A percentile compares a stretch with the other conserved stretches of the same genome.
phyloP scores from a whole-genome alignment of 2,329 filamentous ascomycete genomes.

The Gnomoniopsis sp. region DNA sequence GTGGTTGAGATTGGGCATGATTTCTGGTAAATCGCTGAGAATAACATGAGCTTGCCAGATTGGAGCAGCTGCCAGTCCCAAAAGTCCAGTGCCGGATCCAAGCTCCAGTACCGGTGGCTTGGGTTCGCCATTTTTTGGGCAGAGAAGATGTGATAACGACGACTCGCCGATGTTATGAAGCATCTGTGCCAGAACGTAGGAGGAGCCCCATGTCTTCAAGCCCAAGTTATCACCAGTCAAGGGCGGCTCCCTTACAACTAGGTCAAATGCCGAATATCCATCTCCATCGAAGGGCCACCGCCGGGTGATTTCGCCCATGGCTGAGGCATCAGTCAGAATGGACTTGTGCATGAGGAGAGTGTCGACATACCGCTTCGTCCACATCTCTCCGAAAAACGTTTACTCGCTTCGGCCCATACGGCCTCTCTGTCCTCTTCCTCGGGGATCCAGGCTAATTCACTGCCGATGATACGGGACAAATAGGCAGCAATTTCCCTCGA shows the following conservation, averaged over 20 bases:
- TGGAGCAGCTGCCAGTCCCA: slow-evolving; percentile 79
- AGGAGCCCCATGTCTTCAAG: slow-evolving; percentile 93
- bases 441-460: slow-evolving; percentile 64
- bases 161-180: slow-evolving; percentile 49
- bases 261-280: slow-evolving; percentile 46
- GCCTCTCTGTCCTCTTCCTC: slow-evolving; percentile 63
- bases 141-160: slow-evolving; percentile 44
- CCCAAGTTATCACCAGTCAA: slow-evolving; percentile 85
- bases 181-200: slow-evolving; percentile 76
- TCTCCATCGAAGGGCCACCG: slow-evolving; percentile 48
- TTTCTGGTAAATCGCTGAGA: slow-evolving; percentile 80
- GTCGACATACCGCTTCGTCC: slow-evolving; percentile 61
- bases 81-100: slow-evolving; percentile 86
- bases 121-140: slow-evolving; percentile 29
- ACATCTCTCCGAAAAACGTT: slow-evolving; percentile 78
- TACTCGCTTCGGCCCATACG: slow-evolving; percentile 77
- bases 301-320: slow-evolving; percentile 55
- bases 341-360: not conserved
- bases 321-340: slow-evolving; percentile 24
- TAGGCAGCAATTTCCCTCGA: slow-evolving; percentile 59
- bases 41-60: slow-evolving; percentile 64
- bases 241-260: slow-evolving; percentile 80
- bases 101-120: slow-evolving; percentile 63
- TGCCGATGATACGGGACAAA: slow-evolving; percentile 66
- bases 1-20: slow-evolving; percentile 73